Evolutionary conservation across 2,329 filamentous ascomycete species (phyloP).

Genomic region (Penicillium sp.): DNA sequence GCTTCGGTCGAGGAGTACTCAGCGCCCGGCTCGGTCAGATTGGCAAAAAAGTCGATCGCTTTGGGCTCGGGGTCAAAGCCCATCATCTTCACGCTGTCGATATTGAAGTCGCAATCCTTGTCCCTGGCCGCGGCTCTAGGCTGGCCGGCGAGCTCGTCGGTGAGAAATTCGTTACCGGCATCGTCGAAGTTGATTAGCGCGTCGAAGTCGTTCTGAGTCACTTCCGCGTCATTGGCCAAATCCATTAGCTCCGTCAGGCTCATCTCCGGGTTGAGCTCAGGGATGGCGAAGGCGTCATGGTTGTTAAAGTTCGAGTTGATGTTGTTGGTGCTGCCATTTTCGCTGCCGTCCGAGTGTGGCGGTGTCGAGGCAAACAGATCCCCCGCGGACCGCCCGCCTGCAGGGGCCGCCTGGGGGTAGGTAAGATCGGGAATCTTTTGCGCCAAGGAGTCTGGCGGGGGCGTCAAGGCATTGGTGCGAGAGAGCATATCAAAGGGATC

Average conservation of each 20-base stretch:
- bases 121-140: constrained; percentile 6
- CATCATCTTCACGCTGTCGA: constrained; percentile 21
- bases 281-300: constrained; percentile 31
- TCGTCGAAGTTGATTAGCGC: constrained; percentile 49
- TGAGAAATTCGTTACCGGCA: constrained; percentile 36
- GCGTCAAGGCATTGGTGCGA: constrained; percentile 37
- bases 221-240: constrained; percentile 45
- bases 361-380: constrained; percentile 41
- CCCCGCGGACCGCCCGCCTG: constrained; percentile 22
- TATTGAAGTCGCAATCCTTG: constrained; percentile 21
- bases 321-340: constrained; percentile 43
- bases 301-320: constrained; percentile 30
- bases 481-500: constrained; percentile 20
- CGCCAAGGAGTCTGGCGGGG: constrained; percentile 41
- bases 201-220: constrained; percentile 47
- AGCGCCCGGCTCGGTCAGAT: constrained; percentile 9
- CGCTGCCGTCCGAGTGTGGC: constrained; percentile 43
- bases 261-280: constrained; percentile 33
- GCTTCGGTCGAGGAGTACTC: constrained; percentile 17
- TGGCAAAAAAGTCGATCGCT: constrained; percentile 19
- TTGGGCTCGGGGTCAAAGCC: constrained; percentile 22
- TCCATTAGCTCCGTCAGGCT: constrained; percentile 44
- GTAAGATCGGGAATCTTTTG: constrained; percentile 42
- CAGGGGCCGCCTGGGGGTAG: constrained; percentile 30
- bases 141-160: constrained; percentile 22